These are phyloP conservation scores for Chlamydomonas asymmetrica DNA, from an alignment of 139 green algal genomes.

Conservation along the genomic window DNA sequence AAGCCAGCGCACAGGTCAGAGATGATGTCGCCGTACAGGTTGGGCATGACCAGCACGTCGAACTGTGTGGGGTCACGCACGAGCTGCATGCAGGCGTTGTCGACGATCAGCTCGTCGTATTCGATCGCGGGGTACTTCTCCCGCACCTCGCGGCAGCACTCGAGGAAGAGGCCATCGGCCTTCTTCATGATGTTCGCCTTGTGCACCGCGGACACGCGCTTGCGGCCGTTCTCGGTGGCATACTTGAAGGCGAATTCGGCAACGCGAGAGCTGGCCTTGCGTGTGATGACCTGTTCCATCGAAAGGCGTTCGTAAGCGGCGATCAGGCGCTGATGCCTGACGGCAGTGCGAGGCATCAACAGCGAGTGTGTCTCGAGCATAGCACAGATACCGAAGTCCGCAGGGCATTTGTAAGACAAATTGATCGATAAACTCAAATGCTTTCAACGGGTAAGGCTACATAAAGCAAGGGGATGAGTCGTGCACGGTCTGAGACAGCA, in stretches of 20 bases:
- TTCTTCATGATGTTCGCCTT: slow-evolving; percentile 99
- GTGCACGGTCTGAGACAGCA: too few relatives aligned
- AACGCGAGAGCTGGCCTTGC: slow-evolving; percentile 78
- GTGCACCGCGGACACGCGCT: slow-evolving; percentile 75
- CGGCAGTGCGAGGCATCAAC: too few relatives aligned
- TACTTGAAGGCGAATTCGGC: slow-evolving; percentile 95
- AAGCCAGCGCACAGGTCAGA: slow-evolving; percentile 93
- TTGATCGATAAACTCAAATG: too few relatives aligned
- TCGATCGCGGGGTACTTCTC: slow-evolving; percentile 88
- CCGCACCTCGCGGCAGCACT: slow-evolving; percentile 86
- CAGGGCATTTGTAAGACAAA: too few relatives aligned
- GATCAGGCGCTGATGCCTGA: too few relatives aligned
- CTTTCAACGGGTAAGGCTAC: too few relatives aligned
- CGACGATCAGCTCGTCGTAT: slow-evolving; percentile 96
- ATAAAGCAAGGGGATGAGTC: too few relatives aligned
- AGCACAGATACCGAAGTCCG: too few relatives aligned
- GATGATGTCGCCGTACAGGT: slow-evolving; percentile 98
- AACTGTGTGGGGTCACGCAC: slow-evolving; percentile 80
- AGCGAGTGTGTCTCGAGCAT: too few relatives aligned
- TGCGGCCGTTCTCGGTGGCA: slow-evolving; percentile 75
- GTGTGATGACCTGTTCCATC: slow-evolving; percentile 93
- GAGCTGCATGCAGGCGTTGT: slow-evolving; percentile 97
- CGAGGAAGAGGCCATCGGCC: slow-evolving; percentile 92
- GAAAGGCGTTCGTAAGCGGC: too few relatives aligned
- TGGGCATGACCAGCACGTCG: slow-evolving; percentile 96